Evolutionary conservation across 2,329 filamentous ascomycete species (phyloP).

Genomic region (Botrytis byssoidea): DNA sequence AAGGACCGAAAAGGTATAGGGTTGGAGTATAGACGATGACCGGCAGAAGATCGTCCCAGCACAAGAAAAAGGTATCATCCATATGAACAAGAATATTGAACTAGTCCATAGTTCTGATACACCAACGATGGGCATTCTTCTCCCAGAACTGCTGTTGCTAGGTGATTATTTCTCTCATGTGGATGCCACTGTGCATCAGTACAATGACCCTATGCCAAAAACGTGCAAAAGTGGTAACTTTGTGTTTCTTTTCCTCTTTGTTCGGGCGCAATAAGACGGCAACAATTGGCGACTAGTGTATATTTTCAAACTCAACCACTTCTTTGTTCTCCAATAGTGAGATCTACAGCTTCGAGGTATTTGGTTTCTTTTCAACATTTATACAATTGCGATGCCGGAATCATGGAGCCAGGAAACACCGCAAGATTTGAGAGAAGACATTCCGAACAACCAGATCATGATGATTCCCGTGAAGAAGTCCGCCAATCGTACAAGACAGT

Average conservation of each 20-base stretch:
- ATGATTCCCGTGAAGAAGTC: background rate
- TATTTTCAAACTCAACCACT: background rate
- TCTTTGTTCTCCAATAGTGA: background rate
- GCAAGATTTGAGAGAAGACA: background rate
- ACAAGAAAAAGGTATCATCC: background rate
- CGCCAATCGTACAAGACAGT: background rate
- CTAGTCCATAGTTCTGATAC: background rate
- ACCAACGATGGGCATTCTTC: background rate
- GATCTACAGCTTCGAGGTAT: background rate
- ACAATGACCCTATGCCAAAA: constrained; percentile 2
- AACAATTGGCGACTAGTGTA: background rate
- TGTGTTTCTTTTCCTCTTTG: background rate
- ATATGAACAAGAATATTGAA: background rate
- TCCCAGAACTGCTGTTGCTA: background rate
- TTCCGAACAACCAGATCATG: background rate
- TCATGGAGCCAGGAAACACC: background rate
- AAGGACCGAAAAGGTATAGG: background rate
- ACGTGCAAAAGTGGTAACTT: constrained; percentile 7
- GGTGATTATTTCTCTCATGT: background rate
- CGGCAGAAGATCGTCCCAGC: background rate
- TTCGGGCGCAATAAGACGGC: background rate
- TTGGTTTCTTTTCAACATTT: background rate
- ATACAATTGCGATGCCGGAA: background rate
- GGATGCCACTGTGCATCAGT: background rate
- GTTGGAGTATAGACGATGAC: background rate